Evolutionary conservation across 2,329 filamentous ascomycete genomes (phyloP), one percentile per base, ranked within the genome.

Genomic region (Exserohilum rostratum): DNA sequence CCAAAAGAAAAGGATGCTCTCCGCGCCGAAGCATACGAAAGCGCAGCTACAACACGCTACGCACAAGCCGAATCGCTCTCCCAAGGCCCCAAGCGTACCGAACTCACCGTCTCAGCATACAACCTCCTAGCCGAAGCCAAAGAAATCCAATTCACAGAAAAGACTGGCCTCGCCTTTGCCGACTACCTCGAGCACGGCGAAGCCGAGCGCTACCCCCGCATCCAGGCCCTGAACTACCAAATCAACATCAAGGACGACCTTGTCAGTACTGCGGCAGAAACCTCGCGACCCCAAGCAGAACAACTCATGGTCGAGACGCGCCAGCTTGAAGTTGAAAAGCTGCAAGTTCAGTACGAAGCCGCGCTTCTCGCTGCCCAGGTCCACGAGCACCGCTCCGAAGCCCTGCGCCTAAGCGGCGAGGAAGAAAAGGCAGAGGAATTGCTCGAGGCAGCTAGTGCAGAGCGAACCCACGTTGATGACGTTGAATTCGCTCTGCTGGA

Each of bases 61-160:
- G 50, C 53, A 15, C 49, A 61, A 34, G 69, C 68, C 12, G 53
- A 65, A 12, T 48, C 60, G 2, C 60, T 71, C 2, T 59, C 65
- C 12, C 47, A 57, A 30, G 55, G 61, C 25, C 55, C 53, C 17
- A 53, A 65, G 43, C 67, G 66, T 46, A 52, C 51, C 5, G 53
- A 54, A 7, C 60, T 68, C 22, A 62, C 50, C 13, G 50, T 69
- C 18, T 68, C 67, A 11, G 67, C 67, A 5, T 72, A 68, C 58
- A 58, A 60, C 18, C 64, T 72, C 22, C 65, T 70, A 17, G 64
- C 69, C 29, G 68, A 71, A 49, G 68, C 68, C 27, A 69, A 67
- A 27, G 58, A 70, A 40, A 50, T 69, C 11, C 62, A 64, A 22
- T 67, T 68, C 40, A 38, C 40, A 6, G 57, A 62, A n/a, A 55